Base-by-base conservation (phyloP, 257 asterid genomes). In the Nicotiana benthamiana region DNA sequence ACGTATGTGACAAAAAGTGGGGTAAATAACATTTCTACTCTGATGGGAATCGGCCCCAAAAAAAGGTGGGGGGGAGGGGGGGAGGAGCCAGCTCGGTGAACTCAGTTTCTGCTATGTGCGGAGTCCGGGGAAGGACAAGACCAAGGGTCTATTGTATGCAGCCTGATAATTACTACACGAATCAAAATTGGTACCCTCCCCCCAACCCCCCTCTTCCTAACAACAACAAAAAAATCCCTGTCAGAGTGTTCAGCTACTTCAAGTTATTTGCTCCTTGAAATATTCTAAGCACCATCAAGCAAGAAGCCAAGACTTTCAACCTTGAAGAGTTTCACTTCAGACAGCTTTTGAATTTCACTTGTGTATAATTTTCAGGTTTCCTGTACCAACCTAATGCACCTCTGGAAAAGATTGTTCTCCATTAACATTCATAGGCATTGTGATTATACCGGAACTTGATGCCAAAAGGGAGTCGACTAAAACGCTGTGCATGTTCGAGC, bases 221-320 rank as follows among this genome's bases (percentile, higher is more conserved):
- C 32, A 28, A 43, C 60, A 72, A 48, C 78, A 22, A 46, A 46
- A 72, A 74, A 15, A 74, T 26, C 26, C 61, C 79, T 48, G 79
- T 24, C 79, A 9, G 16, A 74, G 43, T 48, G 61, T 48, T 74
- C 78, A 74, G 78, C 79, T 48, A 74, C 79, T 74, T 74, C 40
- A 48, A 16, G 79, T 22, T 15, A 12, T 74, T 74, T 48, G 22
- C 79, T 26, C 61, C 79, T 43, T 46, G 5, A 43, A 70, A 20
- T 43, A 43, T 43, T 70, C 77, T 22, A 70, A 43, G 46, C 51
- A 70, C 16, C 36, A 70, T 46, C 57, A 70, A 6, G 59, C n/a
- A 40, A 68, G 56, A 48, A 24, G 16, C 16, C 16, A 6, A 74
- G 26, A 28, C 24, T 13, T 57, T 24, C 48, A 74, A 48, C 79